Percentiles rank a stretch among this genome's conserved stretches.
Conservation (phyloP, 1,284 basidiomycete species). For the Bondarzewia mesenterica region DNA sequence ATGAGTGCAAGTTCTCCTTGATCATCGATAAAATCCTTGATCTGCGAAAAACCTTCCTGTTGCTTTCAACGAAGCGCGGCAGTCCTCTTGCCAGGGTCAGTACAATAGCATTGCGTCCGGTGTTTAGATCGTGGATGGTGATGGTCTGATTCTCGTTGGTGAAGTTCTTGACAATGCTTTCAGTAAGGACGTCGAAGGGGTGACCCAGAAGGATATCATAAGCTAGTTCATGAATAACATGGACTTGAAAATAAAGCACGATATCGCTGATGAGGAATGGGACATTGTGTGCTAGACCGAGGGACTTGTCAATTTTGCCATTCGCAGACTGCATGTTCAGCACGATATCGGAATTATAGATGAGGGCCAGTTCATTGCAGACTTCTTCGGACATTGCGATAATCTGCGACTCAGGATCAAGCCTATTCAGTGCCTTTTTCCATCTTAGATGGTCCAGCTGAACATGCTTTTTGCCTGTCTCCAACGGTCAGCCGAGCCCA, state of each 20-base stretch:
- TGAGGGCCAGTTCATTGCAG: background rate
- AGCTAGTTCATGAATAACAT: constrained; percentile 20
- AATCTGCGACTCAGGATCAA: background rate
- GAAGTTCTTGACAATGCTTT: background rate
- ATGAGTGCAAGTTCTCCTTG: background rate
- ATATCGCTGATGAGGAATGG: constrained; percentile 1
- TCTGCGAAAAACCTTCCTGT: background rate
- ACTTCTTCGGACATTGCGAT: background rate
- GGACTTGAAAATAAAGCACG: constrained; percentile 15
- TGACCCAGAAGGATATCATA: constrained; percentile 14
- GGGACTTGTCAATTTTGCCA: constrained; percentile 14
- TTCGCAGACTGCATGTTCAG: constrained; percentile 14
- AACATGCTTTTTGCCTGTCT: too few relatives aligned
- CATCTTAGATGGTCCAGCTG: too few relatives aligned
- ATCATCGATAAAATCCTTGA: background rate
- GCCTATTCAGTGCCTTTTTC: too few relatives aligned
- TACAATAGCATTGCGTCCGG: background rate
- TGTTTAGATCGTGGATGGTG: background rate
- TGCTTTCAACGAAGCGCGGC: background rate
- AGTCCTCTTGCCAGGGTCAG: background rate
- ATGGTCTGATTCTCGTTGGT: background rate
- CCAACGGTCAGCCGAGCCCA: too few relatives aligned
- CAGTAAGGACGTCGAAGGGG: background rate
- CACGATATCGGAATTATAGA: background rate
- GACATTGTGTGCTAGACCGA: constrained; percentile 14